Conservation (phyloP, 208 protist species). For the Crithidia fasciculata region DNA sequence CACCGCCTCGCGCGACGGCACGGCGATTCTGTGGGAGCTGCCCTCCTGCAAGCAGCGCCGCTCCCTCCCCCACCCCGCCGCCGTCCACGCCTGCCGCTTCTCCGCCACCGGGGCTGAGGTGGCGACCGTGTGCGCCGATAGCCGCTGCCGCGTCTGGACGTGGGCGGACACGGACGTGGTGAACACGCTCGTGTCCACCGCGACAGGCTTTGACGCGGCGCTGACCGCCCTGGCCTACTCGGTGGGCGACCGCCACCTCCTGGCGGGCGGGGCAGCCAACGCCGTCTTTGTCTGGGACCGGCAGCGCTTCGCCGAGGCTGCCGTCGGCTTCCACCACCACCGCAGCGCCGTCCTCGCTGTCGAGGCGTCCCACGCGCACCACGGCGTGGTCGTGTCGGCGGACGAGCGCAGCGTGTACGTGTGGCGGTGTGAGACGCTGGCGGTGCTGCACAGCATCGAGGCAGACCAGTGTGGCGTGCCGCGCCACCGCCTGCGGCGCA, state of each 20-base stretch:
- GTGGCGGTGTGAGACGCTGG: conserved; percentile 31
- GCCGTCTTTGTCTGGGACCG: conserved; percentile 24
- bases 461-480: conserved; percentile 4
- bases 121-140: conserved; percentile 37
- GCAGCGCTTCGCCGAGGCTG: conserved; percentile 1
- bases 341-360: conserved; percentile 14
- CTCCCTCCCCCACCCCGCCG: conserved; percentile 35
- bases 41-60: conserved; percentile 35
- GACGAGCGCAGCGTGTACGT: conserved; percentile 33
- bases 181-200: conserved; percentile 12
- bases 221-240: conserved; percentile 24
- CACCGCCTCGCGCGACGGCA: conserved; percentile 35
- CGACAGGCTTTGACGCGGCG: conserved; percentile 18
- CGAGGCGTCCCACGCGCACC: conserved; percentile 8
- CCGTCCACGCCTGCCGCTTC: conserved; percentile 36
- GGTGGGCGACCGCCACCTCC: neutral
- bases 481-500: neutral
- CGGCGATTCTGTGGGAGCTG: conserved; percentile 37
- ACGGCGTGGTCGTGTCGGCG: conserved; percentile 23
- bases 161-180: conserved; percentile 14
- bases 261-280: conserved; percentile 12
- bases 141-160: conserved; percentile 37
- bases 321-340: conserved; percentile 3
- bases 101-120: conserved; percentile 13
- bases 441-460: conserved; percentile 14